These are phyloP conservation scores for Lentinula lateritia DNA, from an alignment of 768 basidiomycete species.

Conservation along the genomic window DNA sequence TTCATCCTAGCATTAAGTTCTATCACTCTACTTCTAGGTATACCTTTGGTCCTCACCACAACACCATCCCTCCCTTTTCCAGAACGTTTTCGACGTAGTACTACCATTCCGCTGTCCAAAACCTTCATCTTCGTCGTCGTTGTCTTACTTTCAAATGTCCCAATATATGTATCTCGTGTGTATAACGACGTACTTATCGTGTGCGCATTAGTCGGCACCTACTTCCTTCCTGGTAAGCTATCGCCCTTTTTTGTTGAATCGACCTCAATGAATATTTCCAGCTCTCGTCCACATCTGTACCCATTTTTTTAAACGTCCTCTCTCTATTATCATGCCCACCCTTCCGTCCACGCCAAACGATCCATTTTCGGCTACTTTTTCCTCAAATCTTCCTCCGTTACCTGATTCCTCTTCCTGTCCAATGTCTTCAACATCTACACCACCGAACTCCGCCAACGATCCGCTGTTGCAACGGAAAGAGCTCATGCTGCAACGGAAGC, in stretches of 20 bases:
- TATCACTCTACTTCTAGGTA: conserved; percentile 48
- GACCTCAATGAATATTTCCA: conserved; percentile 12
- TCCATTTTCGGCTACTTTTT: conserved; percentile 14
- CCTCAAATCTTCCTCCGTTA: conserved; percentile 10
- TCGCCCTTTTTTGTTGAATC: background rate
- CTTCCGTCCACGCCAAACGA: conserved; percentile 24
- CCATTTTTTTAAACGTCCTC: conserved; percentile 80
- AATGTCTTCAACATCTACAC: conserved; percentile 15
- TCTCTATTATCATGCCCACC: conserved; percentile 74
- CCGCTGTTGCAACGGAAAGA: conserved; percentile 86
- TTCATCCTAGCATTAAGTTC: conserved; percentile 40
- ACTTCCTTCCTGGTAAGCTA: conserved; percentile 52
- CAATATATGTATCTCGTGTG: conserved; percentile 28
- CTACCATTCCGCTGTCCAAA: conserved; percentile 41
- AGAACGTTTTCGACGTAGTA: conserved; percentile 31
- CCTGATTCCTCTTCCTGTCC: conserved; percentile 5
- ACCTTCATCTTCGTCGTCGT: conserved; percentile 34
- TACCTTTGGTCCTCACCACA: conserved; percentile 55
- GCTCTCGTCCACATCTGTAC: conserved; percentile 75
- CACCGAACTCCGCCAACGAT: conserved; percentile 38
- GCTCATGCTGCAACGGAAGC: conserved; percentile 67
- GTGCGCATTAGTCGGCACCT: conserved; percentile 50
- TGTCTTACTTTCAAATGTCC: conserved; percentile 40
- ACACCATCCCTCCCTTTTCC: conserved; percentile 49
- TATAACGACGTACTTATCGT: conserved; percentile 46